Base-by-base conservation (phyloP, 179 eudicot genomes). In the Silene vulgaris region DNA sequence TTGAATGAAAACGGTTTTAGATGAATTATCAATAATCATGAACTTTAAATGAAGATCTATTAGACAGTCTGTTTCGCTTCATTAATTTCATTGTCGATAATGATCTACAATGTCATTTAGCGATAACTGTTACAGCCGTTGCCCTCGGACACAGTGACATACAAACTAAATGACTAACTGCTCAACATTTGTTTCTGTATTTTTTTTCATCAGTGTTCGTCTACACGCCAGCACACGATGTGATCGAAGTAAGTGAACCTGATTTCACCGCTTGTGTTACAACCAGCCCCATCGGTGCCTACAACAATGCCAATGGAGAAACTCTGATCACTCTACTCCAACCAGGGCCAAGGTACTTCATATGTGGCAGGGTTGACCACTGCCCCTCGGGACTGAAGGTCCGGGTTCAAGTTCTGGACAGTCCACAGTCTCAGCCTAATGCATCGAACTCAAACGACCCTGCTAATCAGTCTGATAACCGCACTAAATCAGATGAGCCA, bases 261-360 rank as follows among this genome's bases (percentile, higher is more conserved):
- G 69, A 63, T 35, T 71, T 70, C n/a, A 0, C 8, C 50, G 0
- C 35, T 3, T 77, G 80, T 30, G 71, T 61, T 3, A 48, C 61
- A 61, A 71, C 54, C 75, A 77, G 71, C 35, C 64, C 80, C 19
- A 71, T 77, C n/a, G 71, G 37, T 0, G 52, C 71, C 30, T 70
- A 77, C 64, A 45, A 28, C 8, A 54, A 43, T 23, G 20, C 43
- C 13, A 28, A 43, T 28, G 80, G 75, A 14, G 20, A 26, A 45
- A 71, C 80, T 19, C 32, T 77, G 32, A 71, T 77, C 75, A 35
- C 12, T 28, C 32, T 77, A 19, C 63, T 26, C 60, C 30, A 71
- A 71, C 71, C 75, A 4, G 80, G 80, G 14, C 35, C 63, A 9
- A 61, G 75, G 20, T 77, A 77, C 71, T 77, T 71, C 6, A 70